Evolutionary conservation across 1,284 basidiomycete genomes (phyloP).

Genomic region (Baeospora myosura): DNA sequence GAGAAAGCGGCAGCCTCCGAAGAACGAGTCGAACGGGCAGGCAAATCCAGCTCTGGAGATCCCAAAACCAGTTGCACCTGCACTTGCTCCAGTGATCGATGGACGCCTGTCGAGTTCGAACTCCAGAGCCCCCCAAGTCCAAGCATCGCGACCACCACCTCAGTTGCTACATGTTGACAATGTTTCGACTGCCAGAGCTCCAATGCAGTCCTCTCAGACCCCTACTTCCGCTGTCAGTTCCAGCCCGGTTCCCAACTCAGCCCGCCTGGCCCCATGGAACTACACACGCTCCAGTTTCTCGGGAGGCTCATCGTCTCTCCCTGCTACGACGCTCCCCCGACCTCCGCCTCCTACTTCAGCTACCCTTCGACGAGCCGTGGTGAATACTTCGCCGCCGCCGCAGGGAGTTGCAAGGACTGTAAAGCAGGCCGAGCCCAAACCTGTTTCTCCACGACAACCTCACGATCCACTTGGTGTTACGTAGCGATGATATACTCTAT

Average conservation of each 20-base stretch:
- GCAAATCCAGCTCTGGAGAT: slow-evolving; percentile 11
- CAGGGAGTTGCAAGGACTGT: neutral
- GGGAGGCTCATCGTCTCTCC: slow-evolving; percentile 23
- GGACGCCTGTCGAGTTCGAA: slow-evolving; percentile 9
- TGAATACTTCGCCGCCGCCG: neutral
- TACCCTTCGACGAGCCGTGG: slow-evolving; percentile 19
- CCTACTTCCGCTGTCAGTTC: too few relatives aligned
- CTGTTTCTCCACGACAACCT: slow-evolving; percentile 26
- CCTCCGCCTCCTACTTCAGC: slow-evolving; percentile 41
- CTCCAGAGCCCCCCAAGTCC: neutral
- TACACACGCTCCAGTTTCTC: slow-evolving; percentile 48
- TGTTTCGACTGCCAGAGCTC: too few relatives aligned
- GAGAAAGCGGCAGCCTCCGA: slow-evolving; percentile 15
- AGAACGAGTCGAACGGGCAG: too few relatives aligned
- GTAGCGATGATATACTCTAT: slow-evolving; percentile 15
- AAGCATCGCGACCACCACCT: slow-evolving; percentile 6
- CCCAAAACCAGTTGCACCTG: slow-evolving; percentile 13
- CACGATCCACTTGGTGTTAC: slow-evolving; percentile 63
- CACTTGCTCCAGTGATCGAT: slow-evolving; percentile 14
- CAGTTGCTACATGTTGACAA: too few relatives aligned
- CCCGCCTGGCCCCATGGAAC: slow-evolving; percentile 41
- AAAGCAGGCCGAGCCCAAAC: slow-evolving; percentile 15
- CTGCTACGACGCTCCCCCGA: slow-evolving; percentile 31
- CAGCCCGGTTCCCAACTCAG: too few relatives aligned
- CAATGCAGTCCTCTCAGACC: too few relatives aligned